A percentile compares a stretch with the other conserved stretches of the same genome.
Conservation (phyloP, 305 asterid genomes). For the Solanum hybrid region DNA sequence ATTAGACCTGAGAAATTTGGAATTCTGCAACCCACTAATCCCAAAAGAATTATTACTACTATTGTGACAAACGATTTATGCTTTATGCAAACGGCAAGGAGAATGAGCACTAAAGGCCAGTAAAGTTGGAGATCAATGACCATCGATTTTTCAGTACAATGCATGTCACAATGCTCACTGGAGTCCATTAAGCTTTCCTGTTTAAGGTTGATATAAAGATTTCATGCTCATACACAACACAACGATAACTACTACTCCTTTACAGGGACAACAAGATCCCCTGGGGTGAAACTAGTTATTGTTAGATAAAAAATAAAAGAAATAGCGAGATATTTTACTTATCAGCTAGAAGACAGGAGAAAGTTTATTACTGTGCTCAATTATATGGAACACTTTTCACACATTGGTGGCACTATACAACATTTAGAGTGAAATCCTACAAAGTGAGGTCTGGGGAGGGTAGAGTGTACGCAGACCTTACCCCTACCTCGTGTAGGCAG, state of each 20-base stretch:
- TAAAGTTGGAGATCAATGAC: neutral
- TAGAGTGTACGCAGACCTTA: neutral
- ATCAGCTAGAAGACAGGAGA: neutral
- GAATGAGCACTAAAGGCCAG: neutral
- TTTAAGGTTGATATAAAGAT: neutral
- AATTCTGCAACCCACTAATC: neutral
- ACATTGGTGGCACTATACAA: neutral
- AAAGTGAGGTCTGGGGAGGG: neutral
- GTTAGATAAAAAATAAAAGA: neutral
- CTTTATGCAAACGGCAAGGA: neutral
- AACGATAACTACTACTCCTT: neutral
- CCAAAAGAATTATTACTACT: neutral
- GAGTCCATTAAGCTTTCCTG: neutral
- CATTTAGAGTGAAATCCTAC: neutral
- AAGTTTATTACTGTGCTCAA: neutral
- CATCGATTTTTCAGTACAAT: neutral
- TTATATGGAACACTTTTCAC: neutral
- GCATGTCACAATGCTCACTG: neutral
- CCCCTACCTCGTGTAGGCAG: neutral
- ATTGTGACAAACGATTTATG: neutral
- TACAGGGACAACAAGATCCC: neutral
- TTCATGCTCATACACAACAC: neutral
- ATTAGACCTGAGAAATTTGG: neutral
- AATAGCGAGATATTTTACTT: neutral
- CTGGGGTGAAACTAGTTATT: neutral